Evolutionary conservation across 139 green algal genomes (phyloP).

Genomic region (Closterium sp.): DNA sequence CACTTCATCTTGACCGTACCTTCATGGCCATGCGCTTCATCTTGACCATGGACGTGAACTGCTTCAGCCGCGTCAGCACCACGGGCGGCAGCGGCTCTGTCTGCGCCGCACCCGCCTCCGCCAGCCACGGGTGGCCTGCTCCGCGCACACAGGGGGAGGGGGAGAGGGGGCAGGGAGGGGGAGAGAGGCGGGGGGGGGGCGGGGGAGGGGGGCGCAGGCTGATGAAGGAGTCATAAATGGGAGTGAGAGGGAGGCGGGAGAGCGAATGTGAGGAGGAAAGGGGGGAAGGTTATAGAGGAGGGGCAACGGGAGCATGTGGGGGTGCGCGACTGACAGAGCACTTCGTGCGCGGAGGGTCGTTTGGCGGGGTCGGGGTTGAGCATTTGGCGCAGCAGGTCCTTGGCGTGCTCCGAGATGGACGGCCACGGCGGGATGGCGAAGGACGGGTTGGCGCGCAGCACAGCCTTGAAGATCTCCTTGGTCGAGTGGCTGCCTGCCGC

Average conservation of each 20-base stretch:
- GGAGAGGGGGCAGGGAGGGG: too few species aligned
- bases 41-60: conserved; percentile 93
- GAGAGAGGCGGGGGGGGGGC: background rate
- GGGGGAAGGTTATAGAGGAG: background rate
- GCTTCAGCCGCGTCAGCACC: conserved; percentile 81
- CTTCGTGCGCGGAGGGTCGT: conserved; percentile 71
- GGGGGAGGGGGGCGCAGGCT: background rate
- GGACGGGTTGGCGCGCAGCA: conserved; percentile 69
- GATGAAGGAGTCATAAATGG: background rate
- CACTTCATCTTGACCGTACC: background rate
- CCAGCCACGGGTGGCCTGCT: conserved; percentile 86
- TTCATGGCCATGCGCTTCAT: conserved; percentile 93
- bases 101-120: conserved; percentile 71
- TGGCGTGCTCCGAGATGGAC: conserved; percentile 62
- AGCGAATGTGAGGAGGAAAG: background rate
- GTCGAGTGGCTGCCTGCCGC: conserved; percentile 37
- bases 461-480: conserved; percentile 77
- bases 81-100: conserved; percentile 74
- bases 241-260: background rate
- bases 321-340: conserved; percentile 59
- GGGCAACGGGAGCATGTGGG: background rate
- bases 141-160: background rate
- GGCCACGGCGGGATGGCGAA: conserved; percentile 72
- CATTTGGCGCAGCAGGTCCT: conserved; percentile 59
- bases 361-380: conserved; percentile 74